Conservation (phyloP, 1,284 basidiomycete genomes). For the Rhodotorula sp. region DNA sequence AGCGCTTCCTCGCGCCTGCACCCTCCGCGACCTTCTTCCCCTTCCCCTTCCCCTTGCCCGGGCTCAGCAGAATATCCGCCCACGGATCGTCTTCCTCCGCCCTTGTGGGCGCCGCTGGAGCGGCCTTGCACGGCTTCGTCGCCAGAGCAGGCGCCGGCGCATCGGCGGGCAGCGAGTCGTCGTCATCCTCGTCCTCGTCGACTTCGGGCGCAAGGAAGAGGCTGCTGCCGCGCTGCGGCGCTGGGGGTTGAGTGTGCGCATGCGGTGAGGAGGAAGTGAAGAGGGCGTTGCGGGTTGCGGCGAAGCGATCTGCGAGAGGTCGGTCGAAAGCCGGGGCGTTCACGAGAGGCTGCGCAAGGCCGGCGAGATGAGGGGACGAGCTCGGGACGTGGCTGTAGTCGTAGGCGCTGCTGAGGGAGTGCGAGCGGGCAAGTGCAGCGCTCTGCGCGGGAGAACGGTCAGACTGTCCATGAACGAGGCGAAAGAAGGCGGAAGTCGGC, state of each 20-base stretch:
- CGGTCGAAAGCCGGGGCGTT: neutral
- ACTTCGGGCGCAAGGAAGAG: neutral
- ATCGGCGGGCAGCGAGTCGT: neutral
- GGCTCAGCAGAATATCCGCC: slow-evolving; percentile 11
- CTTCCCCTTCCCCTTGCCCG: neutral
- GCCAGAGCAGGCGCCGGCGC: too few relatives aligned
- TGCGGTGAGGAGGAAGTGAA: neutral
- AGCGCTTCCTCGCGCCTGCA: slow-evolving; percentile 1
- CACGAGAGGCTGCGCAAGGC: neutral
- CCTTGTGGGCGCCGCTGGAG: neutral
- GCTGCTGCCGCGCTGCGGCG: neutral
- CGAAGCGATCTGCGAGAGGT: neutral
- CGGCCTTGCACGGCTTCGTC: neutral
- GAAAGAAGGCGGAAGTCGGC: neutral
- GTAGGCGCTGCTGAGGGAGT: neutral
- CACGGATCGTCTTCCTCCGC: neutral
- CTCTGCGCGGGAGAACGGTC: neutral
- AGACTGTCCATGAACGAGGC: neutral
- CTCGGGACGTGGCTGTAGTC: neutral
- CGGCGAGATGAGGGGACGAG: neutral
- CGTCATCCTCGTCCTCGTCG: too few relatives aligned
- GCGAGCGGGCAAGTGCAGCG: neutral
- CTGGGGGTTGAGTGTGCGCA: neutral
- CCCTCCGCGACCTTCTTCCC: neutral
- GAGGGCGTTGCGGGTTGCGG: neutral